Base-by-base conservation (phyloP, 768 basidiomycete species). In the Daedaleopsis sinensis region DNA sequence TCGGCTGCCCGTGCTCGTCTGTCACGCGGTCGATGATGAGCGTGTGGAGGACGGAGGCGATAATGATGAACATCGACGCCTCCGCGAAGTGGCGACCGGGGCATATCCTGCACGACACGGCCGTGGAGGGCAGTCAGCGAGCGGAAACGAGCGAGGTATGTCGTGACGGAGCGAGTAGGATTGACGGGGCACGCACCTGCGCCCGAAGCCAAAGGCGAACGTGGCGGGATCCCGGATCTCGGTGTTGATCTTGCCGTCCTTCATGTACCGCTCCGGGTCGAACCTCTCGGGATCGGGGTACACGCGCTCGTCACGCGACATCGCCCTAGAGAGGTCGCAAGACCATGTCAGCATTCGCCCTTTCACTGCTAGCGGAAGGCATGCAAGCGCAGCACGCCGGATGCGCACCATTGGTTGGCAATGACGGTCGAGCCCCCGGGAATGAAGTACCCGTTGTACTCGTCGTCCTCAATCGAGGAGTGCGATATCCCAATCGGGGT, bases 151-250 rank as follows among this genome's bases (percentile, higher is more conserved):
- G 21, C 10, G 9, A 21, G 21, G n/a, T n/a, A n/a, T n/a, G n/a
- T n/a, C n/a, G n/a, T n/a, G n/a, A 9, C 21, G 21, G 24, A 27
- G 24, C 47, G n/a, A 11, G 24, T 8, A 49, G 19, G 47, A 19
- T 19, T 6, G 15, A 44, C 16, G 43, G 19, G 10, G 2, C n/a
- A 32, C 51, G 23, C 52, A 70, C 67, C 67, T 58, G 32, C 69
- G 37, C 36, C 69, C 69, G 57, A 61, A 70, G 21, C 69, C 69
- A 35, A 70, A 70, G 5, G 65, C 65, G 32, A 36, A 52, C 27
- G 15, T 35, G 35, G 32, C 35, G 12, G 51, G 51, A 37, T 52
- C 51, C 8, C 51, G 51, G 7, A 52, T 19, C 18, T 15, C 3
- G 3, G 23, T 56, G 59, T 52, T 35, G 27, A 52, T 18, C 18